Evolutionary conservation across 768 basidiomycete genomes (phyloP).

Genomic region (Sporobolomyces pararoseus): DNA sequence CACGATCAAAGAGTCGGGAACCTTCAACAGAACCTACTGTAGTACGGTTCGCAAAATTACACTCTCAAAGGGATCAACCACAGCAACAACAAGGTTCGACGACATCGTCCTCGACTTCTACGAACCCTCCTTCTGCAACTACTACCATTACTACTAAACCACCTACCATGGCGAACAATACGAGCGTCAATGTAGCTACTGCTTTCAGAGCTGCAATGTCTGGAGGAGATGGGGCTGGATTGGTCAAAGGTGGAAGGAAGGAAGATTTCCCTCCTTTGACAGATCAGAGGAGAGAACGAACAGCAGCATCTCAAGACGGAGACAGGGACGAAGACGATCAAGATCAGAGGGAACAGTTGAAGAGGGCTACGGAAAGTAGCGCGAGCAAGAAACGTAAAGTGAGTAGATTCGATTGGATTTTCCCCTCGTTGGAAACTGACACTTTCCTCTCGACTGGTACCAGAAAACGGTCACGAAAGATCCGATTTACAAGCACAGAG

Average conservation of each 20-base stretch:
- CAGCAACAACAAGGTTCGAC: not conserved
- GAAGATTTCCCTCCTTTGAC: conserved; percentile 19
- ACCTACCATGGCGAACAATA: conserved; percentile 52
- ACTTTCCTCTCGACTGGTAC: no score
- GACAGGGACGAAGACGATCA: not conserved
- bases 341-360: not conserved
- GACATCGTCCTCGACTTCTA: no score
- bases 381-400: conserved; percentile 38
- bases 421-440: not conserved
- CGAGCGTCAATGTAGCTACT: conserved; percentile 78
- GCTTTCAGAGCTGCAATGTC: conserved; percentile 70
- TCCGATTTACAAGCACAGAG: conserved; percentile 4
- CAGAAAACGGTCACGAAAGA: conserved; percentile 24
- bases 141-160: no score
- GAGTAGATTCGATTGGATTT: not conserved
- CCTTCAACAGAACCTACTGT: not conserved
- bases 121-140: no score
- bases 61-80: not conserved
- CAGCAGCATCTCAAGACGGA: not conserved
- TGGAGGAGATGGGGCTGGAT: not conserved
- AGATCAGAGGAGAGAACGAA: not conserved
- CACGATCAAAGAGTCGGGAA: not conserved
- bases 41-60: not conserved
- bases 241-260: conserved; percentile 16
- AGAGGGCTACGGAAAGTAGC: not conserved